Percentiles rank a stretch among this genome's conserved stretches.
Evolutionary conservation across 2,329 filamentous ascomycete genomes (phyloP).

Genomic region (Sarocladiaceae sp.): DNA sequence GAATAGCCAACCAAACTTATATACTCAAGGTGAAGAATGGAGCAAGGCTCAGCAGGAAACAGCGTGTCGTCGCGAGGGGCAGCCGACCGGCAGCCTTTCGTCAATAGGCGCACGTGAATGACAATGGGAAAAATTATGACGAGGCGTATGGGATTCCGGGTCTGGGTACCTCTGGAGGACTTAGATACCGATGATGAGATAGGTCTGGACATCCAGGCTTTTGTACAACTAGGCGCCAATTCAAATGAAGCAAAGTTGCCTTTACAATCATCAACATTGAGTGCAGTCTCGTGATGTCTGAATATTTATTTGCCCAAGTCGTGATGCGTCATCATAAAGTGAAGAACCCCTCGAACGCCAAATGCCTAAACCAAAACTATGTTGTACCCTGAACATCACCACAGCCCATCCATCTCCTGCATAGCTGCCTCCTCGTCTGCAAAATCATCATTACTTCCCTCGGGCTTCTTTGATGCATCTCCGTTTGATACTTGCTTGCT

Average conservation of each 20-base stretch:
- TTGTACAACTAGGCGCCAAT: not conserved
- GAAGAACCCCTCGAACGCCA: not conserved
- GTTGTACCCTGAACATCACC: slow-evolving; percentile 25
- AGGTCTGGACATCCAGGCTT: not conserved
- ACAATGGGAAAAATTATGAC: slow-evolving; percentile 4
- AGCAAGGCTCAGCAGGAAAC: slow-evolving; percentile 16
- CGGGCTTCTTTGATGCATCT: slow-evolving; percentile 5
- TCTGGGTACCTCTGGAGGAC: slow-evolving; percentile 3
- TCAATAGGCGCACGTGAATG: not conserved
- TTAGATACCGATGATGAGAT: not conserved
- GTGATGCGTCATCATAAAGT: too few species aligned
- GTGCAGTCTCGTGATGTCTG: too few species aligned
- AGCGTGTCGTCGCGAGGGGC: not conserved
- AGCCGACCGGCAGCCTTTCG: not conserved
- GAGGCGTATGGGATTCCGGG: slow-evolving; percentile 3
- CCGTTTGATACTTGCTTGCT: slow-evolving; percentile 4
- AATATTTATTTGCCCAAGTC: too few species aligned
- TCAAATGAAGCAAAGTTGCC: not conserved
- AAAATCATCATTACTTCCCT: slow-evolving; percentile 35
- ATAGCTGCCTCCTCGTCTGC: slow-evolving; percentile 65
- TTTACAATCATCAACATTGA: not conserved
- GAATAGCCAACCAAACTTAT: slow-evolving; percentile 19
- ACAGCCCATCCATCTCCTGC: slow-evolving; percentile 57
- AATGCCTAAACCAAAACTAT: slow-evolving; percentile 10
- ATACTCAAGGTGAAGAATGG: slow-evolving; percentile 19